phyloP scores from a whole-genome alignment of 2,329 filamentous ascomycete genomes.

The Lojkania enalia region DNA sequence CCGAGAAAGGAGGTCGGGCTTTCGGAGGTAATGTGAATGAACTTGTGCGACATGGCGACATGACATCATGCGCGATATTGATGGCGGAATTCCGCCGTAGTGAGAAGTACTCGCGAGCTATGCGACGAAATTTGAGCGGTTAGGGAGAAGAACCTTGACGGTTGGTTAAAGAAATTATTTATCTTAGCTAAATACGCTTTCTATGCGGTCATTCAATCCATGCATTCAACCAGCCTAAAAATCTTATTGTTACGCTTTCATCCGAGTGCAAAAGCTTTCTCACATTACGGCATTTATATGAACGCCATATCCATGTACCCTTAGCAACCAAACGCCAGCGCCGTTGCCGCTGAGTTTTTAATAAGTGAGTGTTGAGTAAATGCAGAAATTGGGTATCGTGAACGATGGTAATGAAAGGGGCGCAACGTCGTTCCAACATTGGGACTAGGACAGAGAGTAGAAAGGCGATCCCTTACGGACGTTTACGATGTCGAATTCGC shows the following conservation, averaged over 20 bases:
- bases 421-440: too few relatives aligned
- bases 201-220: slow-evolving; percentile 7
- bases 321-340: slow-evolving; percentile 14
- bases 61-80: neutral
- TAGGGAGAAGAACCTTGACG: neutral
- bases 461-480: too few relatives aligned
- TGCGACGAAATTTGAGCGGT: neutral
- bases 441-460: neutral
- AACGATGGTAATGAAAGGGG: slow-evolving; percentile 14
- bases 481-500: too few relatives aligned
- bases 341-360: slow-evolving; percentile 11
- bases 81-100: neutral
- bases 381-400: slow-evolving; percentile 22
- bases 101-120: neutral
- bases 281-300: neutral
- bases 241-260: slow-evolving; percentile 4
- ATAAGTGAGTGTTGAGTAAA: slow-evolving; percentile 10
- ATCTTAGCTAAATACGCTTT: slow-evolving; percentile 8
- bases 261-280: neutral
- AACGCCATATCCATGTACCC: slow-evolving; percentile 20
- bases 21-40: neutral
- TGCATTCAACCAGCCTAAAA: neutral
- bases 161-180: neutral
- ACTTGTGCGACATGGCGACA: neutral
- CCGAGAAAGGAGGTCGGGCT: slow-evolving; percentile 7